Evolutionary conservation across 768 basidiomycete genomes (phyloP), one percentile per base, ranked within the genome.

Genomic region (Russula dissimulans): DNA sequence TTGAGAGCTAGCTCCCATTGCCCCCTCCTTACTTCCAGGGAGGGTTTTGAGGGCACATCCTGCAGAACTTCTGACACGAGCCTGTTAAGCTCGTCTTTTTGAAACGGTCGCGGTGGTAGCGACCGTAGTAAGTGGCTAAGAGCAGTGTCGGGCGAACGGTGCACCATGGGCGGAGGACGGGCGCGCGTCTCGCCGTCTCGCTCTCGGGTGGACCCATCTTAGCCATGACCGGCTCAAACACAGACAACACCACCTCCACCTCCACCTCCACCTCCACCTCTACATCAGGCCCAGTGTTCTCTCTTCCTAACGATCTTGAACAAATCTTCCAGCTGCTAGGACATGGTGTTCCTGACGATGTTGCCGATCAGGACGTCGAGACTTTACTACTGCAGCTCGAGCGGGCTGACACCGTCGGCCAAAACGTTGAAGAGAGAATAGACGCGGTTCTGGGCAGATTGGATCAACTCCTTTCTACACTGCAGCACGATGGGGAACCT

Each of bases 1-100:
- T 81, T 82, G 38, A 91, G 72, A 42, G 84, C 72, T 64, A 81
- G 81, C 67, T 91, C 90, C 89, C 90, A 91, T 66, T 83, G 82
- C 48, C 79, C 81, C 70, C 82, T 86, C 60, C 79, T 73, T 60
- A 81, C 85, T 52, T 90, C 89, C 4, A 75, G 67, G 7, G 79
- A 79, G 17, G 45, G 51, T 41, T 52, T 64, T 15, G 48, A 46
- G 14, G 65, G 56, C 11, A 54, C 52, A 15, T 65, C 56, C 49
- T 61, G 42, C 18, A 66, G 45, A n/a, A 42, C 50, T 47, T 57
- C 36, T 14, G 59, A 59, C 34, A 66, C 65, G 32, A 66, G 47
- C 1, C n/a, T 26, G 43, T 58, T 59, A n/a, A 66, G 54, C 0
- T 46, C 45, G 8, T 50, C 58, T 49, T 64, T 65, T 31, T 64